phyloP scores from a whole-genome alignment of 2,329 filamentous ascomycete genomes.

The Colletotrichum sp. region DNA sequence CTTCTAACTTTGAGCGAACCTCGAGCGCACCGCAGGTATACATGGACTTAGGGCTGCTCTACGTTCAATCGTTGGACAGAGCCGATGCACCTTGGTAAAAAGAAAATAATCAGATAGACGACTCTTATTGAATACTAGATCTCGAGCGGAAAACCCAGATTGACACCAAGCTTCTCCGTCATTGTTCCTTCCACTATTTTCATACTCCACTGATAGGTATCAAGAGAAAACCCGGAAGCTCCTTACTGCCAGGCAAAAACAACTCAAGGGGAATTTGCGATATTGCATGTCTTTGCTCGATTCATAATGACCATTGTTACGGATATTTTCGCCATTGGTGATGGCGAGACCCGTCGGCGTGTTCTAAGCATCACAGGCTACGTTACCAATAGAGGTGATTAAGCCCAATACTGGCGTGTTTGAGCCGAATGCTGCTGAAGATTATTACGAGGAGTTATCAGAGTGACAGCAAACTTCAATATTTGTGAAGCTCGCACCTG shows the following conservation, averaged over 20 bases:
- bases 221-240: neutral
- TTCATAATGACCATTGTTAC: neutral
- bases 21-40: neutral
- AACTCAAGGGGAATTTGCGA: neutral
- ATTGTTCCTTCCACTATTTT: neutral
- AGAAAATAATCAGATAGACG: neutral
- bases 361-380: neutral
- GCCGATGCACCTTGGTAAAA: neutral
- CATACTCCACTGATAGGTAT: neutral
- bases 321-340: neutral
- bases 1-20: neutral
- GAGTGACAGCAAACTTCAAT: neutral
- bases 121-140: neutral
- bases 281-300: neutral
- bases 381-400: neutral
- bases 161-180: neutral
- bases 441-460: neutral
- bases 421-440: neutral
- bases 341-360: neutral
- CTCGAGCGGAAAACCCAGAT: neutral
- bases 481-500: neutral
- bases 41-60: neutral
- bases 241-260: neutral
- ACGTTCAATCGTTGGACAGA: neutral
- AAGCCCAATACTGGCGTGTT: accelerated